phyloP scores from a whole-genome alignment of 257 asterid species.

The Ophiorrhiza pumila region DNA sequence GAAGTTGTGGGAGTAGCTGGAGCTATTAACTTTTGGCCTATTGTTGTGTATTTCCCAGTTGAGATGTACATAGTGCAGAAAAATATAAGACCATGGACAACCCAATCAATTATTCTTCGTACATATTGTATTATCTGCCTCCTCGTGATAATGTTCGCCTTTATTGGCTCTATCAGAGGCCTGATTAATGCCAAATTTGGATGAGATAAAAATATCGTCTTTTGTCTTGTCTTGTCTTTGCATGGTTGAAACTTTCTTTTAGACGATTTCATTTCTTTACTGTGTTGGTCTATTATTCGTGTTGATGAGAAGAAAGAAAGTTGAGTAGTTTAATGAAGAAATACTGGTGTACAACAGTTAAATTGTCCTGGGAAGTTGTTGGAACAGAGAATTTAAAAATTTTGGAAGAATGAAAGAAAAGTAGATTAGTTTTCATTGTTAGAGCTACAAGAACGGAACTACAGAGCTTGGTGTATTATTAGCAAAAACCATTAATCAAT shows the following conservation, averaged over 20 bases:
- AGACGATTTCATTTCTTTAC: no score
- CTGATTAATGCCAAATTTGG: conserved; percentile 47
- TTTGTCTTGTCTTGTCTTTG: not conserved
- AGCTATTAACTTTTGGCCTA: conserved; percentile 74
- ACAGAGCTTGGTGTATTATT: not conserved
- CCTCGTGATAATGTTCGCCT: conserved; percentile 52
- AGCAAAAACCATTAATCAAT: not conserved
- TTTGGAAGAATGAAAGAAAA: conserved; percentile 5
- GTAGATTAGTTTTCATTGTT: conserved; percentile 3
- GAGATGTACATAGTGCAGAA: conserved; percentile 78
- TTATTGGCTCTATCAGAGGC: conserved; percentile 70
- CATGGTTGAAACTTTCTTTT: not conserved
- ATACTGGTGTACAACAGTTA: not conserved
- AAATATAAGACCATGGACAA: conserved; percentile 37
- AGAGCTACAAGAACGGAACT: conserved; percentile 6
- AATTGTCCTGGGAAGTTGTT: conserved; percentile 7
- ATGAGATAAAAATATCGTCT: no score
- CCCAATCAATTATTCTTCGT: conserved; percentile 42
- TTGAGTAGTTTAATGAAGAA: not conserved
- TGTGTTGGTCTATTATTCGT: no score
- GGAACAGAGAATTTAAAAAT: conserved; percentile 2
- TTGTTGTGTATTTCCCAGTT: conserved; percentile 65
- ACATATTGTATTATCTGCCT: conserved; percentile 38
- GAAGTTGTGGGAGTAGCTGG: conserved; percentile 75
- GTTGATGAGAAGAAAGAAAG: not conserved